Percentiles rank a stretch among this genome's conserved stretches.
phyloP scores from a whole-genome alignment of 257 asterid species.

The Solanum bulbocastanum region DNA sequence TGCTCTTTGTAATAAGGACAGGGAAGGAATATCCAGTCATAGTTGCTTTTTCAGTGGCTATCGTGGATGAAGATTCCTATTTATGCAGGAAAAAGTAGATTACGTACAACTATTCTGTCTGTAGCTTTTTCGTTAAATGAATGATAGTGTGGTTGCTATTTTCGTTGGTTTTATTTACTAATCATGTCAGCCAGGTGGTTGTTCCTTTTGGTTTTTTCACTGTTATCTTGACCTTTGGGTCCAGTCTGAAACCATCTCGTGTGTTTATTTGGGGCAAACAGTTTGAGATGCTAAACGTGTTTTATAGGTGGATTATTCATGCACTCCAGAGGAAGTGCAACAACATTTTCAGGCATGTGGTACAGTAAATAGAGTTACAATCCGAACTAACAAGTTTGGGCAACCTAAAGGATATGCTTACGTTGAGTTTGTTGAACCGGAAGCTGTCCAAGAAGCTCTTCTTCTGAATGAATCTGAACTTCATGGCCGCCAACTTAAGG shows the following conservation, averaged over 20 bases:
- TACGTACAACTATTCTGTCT: not conserved
- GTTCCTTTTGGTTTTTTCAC: not conserved
- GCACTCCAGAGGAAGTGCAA: constrained; percentile 96
- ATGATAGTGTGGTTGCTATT: not conserved
- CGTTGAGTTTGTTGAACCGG: constrained; percentile 77
- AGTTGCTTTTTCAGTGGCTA: not conserved
- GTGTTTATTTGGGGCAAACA: not conserved
- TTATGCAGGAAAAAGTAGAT: not conserved
- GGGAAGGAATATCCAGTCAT: not conserved
- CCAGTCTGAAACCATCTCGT: not conserved
- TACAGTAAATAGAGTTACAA: constrained; percentile 89
- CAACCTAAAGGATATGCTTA: constrained; percentile 98
- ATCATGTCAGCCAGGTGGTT: not conserved
- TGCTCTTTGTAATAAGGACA: not conserved
- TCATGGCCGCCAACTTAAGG: constrained; percentile 95
- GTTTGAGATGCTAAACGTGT: not conserved
- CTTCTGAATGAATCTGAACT: constrained; percentile 84
- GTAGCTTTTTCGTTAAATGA: not conserved
- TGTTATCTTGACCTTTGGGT: not conserved
- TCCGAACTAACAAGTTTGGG: constrained; percentile 87
- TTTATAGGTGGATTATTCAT: constrained; percentile 84
- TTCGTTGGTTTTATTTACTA: not conserved
- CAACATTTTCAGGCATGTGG: constrained; percentile 95
- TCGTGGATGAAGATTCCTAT: not conserved
- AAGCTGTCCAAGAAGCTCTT: constrained; percentile 81